Conservation (phyloP, 2,329 filamentous ascomycete genomes). For the Diplodia intermedia region DNA sequence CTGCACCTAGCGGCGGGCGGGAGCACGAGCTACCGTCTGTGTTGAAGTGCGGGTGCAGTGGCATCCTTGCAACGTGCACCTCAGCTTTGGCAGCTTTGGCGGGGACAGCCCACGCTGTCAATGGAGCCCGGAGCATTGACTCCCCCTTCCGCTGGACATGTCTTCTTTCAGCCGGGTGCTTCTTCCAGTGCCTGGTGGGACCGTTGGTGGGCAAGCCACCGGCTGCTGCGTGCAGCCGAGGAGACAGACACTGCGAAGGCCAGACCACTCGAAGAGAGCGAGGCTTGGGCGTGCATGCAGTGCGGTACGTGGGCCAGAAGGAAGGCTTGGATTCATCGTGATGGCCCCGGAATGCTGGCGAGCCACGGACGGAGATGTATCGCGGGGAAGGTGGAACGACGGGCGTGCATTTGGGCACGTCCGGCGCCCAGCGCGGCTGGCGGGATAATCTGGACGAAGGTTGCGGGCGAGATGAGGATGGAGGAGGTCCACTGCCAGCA, state of each 20-base stretch:
- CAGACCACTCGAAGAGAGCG: background rate
- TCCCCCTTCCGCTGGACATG: background rate
- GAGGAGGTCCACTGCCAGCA: slow-evolving; percentile 8
- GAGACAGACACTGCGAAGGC: background rate
- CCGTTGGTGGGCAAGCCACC: slow-evolving; percentile 1
- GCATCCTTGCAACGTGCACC: slow-evolving; percentile 8
- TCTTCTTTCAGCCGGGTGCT: background rate
- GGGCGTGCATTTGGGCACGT: background rate
- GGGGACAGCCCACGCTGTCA: background rate
- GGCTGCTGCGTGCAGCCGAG: background rate
- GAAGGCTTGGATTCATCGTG: background rate
- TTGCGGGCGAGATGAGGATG: background rate
- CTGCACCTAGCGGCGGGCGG: slow-evolving; percentile 5
- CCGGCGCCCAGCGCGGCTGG: slow-evolving; percentile 9
- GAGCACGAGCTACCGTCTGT: slow-evolving; percentile 21
- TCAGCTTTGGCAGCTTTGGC: background rate
- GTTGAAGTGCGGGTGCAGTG: slow-evolving; percentile 16
- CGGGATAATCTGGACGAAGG: background rate
- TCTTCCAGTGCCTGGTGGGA: background rate
- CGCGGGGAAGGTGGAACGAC: background rate
- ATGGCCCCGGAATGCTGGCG: background rate
- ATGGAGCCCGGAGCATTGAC: background rate
- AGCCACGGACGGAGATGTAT: background rate
- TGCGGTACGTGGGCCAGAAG: background rate
- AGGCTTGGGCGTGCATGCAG: background rate